Evolutionary conservation across 345 rosid species (phyloP), one percentile per base, ranked within the genome.

Genomic region (rapeseed (Brassica napus)): DNA sequence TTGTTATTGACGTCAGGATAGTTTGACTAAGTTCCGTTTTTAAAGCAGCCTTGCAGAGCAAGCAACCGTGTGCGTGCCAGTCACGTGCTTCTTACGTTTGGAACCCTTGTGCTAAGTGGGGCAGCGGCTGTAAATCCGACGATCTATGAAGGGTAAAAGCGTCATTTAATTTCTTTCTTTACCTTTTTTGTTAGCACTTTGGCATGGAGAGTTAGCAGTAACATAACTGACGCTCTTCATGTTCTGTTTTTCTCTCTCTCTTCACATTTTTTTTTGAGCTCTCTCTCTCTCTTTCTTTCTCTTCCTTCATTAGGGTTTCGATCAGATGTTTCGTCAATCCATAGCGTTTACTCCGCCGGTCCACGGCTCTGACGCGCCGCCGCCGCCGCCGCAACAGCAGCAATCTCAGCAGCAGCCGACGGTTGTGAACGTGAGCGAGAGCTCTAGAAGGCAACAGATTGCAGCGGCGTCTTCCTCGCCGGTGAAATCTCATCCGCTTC

Each of bases 401-500:
- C 71, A 70, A 37, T 10, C 74, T 31, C 60, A 30, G 11, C 82
- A 70, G 55, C 63, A 62, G 64, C 69, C 83, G 64, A 0, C 77
- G 60, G 68, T 69, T 8, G 66, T 37, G 1, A 79, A 39, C 52
- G 37, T 67, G 5, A 81, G 34, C 62, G 83, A 81, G 62, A 52
- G 30, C n/a, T 76, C 83, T 0, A 71, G 83, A 76, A 73, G 77
- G 52, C 80, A 76, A 54, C 83, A 76, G 8, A 85, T 90, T 87
- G 83, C 87, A 16, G 83, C 87, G n/a, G 85, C 89, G 58, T 72
- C 82, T 52, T 87, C 91, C 42, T 83, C 91, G 2, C 65, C 85
- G 23, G 72, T 78, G 72, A 91, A 89, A 31, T 69, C 89, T 4
- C 87, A 90, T 49, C 91, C 89, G 31, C 93, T 91, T 32, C 96